Base-by-base conservation (phyloP, 116 monocot species). In the Phalaenopsis hybrid region DNA sequence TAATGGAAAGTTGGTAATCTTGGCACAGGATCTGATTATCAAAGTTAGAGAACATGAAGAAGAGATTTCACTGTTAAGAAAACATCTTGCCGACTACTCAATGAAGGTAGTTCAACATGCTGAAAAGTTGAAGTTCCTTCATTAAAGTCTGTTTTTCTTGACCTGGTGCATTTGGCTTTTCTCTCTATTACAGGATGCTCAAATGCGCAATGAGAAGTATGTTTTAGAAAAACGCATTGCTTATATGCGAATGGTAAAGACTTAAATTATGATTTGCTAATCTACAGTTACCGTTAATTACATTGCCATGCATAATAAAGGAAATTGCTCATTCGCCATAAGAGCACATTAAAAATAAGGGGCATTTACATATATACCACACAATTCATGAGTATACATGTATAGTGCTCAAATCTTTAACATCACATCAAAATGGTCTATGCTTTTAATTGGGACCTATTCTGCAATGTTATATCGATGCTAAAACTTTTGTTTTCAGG, bases 231-330 rank as follows among this genome's bases (percentile, higher is more conserved):
- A 95, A 78, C 95, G 94, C 44, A 92, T 99, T 84, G 91, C 99
- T 83, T 92, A 93, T 78, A 99, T 99, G 99, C 94, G 95, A 37
- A 88, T 85, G 93, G 97, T 97, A 89, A 70, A 83, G 57, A 8
- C 79, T 59, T 50, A n/a, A 49, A 77, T 15, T 52, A 51, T 51
- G 44, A 28, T 28, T 52, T 77, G 28, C 2, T 46, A 49, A 51
- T 12, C 8, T 52, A 28, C 52, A 13, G 51, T 50, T 49, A 51
- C 44, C 20, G 2, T 20, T 13, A 46, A 15, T 31, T 49, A 20
- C 11, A 12, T 76, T 77, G 31, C 18, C 77, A 51, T 51, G 28
- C 51, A 50, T 49, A 50, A 50, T 77, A 25, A 44, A 8, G 72
- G 15, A 72, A 75, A 45, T 18, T 75, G 45, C 28, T 51, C 28